Base-by-base conservation (phyloP, 192 early-diverging fungal species). In the Coemansia sp. region DNA sequence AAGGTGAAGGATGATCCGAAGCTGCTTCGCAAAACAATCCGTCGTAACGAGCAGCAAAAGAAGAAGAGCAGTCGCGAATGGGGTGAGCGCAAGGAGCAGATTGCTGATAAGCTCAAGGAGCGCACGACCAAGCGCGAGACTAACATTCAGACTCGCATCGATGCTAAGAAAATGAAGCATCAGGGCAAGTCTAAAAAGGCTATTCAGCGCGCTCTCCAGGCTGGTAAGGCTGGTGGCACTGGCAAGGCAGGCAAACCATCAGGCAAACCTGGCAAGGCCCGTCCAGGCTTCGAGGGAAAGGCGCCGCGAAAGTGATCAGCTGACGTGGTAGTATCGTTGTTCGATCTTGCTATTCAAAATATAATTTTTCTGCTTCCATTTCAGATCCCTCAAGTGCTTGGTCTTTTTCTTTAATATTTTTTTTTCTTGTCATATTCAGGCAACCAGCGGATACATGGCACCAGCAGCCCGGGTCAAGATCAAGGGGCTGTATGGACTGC, bases 1-100 rank as follows among this genome's bases (percentile, higher is more conserved):
- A 95, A 94, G 79, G 85, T 96, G 59, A 93, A 94, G 78, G 96
- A 98, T 71, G 91, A 98, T 50, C 68, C 88, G 57, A 92, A 88
- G 69, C 76, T 96, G 41, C 83, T 98, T 32, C 94, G 96, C 78
- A 95, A 94, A 79, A 90, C 90, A 0, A 85, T 98, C 47, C 95
- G 94, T 73, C 88, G 91, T 49, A 84, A 89, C 60, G 87, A 92
- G 60, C 83, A 90, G 64, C 65, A 78, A 56, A 98, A 98, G 87
- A 78, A 73, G 69, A 96, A 93, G 89, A 93, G 90, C 62, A 67
- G 85, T 24, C 80, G 88, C 54, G 88, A 90, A 53, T 98, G 96
- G 96, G 84, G 71, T 16, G 87, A 93, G 30, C 87, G 96, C 49
- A 84, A 87, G 61, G 77, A 89, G 19, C 82, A 80, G 21, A 84